Base-by-base conservation (phyloP, 2,329 filamentous ascomycete species). In the Didymella pinodella region DNA sequence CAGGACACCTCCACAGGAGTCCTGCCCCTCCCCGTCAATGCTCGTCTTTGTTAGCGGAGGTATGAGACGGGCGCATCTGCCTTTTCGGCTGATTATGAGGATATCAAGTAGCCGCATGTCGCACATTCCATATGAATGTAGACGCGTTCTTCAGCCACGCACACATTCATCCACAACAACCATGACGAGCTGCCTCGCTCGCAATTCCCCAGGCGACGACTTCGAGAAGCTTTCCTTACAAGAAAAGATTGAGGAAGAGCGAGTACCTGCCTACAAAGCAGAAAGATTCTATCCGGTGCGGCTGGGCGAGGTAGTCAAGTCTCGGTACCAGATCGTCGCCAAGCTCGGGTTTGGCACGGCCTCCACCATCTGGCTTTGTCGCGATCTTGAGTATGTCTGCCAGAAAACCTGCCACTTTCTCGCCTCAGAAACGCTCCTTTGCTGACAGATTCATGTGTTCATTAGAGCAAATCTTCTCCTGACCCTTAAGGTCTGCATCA, bases 321-420 rank as follows among this genome's bases (percentile, higher is more conserved):
- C 50, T 53, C 50, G 18, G 31, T 46, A 53, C 25, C 50, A 53
- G 41, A 22, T 53, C 31, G 41, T 53, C 11, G 50, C 41, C 29
- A 53, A 53, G 31, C 50, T 51, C 28, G 26, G 38, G n/a, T 51
- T 51, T 14, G 48, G 48, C n/a, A 46, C 50, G 11, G 50, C 31
- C 14, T 46, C 50, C 50, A 46, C 41, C 29, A 29, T 53, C 31
- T 53, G 50, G 50, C 50, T 53, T 46, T 53, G 50, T 53, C 50
- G 50, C 29, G 41, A 53, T 38, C 41, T 53, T 45, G 50, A 26
- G 41, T 53, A 46, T 22, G 28, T 29, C 28, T 29, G 2, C 28
- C 29, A 10, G 48, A 36, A 18, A n/a, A 16, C 10, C 40, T 53
- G 32, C 4, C 38, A 26, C 29, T 44, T 22, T 44, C 38, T 44